These are phyloP conservation scores for Brettanomyces sp. DNA, from an alignment of 805 yeast genomes.

Conservation along the genomic window DNA sequence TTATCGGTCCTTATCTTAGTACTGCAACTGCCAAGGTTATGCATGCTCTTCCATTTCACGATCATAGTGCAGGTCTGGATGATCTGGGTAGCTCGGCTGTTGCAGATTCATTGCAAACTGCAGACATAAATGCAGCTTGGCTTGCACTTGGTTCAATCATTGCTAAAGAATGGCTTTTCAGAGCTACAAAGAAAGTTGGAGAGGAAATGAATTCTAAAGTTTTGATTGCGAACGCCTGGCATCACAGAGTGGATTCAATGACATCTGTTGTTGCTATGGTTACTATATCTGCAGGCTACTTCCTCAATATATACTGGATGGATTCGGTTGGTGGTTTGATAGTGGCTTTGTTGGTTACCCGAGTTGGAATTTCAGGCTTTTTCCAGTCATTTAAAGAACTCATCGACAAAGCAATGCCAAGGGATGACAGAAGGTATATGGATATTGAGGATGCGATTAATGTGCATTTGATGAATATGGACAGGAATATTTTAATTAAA, in stretches of 20 bases:
- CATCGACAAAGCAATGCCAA: constrained; percentile 60
- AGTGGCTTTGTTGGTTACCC: constrained; percentile 73
- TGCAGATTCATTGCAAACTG: constrained; percentile 26
- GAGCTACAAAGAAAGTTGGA: constrained; percentile 77
- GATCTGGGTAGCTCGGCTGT: constrained; percentile 21
- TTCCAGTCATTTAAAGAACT: constrained; percentile 63
- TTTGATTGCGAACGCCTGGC: constrained; percentile 96
- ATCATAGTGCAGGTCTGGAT: constrained; percentile 40
- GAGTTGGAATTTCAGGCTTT: constrained; percentile 76
- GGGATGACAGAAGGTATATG: constrained; percentile 39
- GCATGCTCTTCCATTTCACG: constrained; percentile 40
- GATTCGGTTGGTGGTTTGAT: constrained; percentile 89
- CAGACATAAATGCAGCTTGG: constrained; percentile 92
- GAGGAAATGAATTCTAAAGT: constrained; percentile 74
- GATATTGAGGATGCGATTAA: constrained; percentile 29
- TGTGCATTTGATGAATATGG: constrained; percentile 23
- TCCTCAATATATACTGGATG: constrained; percentile 70
- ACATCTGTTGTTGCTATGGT: constrained; percentile 86
- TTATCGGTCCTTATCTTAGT: constrained; percentile 61
- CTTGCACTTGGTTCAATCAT: constrained; percentile 82
- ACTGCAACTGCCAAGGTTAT: constrained; percentile 46
- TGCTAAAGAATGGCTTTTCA: constrained; percentile 81
- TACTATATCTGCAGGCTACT: constrained; percentile 79
- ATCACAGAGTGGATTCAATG: constrained; percentile 88
- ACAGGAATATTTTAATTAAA: constrained; percentile 23